Conservation (phyloP, 2,329 filamentous ascomycete species). For the Dactylellina drechsleri region DNA sequence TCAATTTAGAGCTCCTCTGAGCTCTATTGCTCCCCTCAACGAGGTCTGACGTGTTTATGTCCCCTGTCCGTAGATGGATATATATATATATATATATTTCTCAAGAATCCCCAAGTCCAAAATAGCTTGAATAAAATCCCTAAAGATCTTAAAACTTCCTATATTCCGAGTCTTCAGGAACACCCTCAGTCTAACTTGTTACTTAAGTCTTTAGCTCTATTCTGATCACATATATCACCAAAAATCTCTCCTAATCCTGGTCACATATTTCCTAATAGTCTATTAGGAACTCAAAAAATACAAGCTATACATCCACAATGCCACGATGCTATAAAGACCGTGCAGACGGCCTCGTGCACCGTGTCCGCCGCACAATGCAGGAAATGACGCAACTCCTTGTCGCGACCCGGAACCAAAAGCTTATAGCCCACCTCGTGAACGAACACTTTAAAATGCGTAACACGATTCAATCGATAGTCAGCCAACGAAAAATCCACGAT, state of each 20-base stretch:
- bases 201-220: too few relatives aligned
- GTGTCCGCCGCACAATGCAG: slow-evolving; percentile 1
- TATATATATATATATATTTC: not conserved
- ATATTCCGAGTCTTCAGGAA: not conserved
- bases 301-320: not conserved
- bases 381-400: slow-evolving; percentile 12
- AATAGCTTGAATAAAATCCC: not conserved
- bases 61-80: not conserved
- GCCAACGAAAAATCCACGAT: not conserved
- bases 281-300: not conserved
- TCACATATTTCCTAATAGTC: not conserved
- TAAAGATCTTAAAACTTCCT: too few relatives aligned
- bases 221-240: not conserved
- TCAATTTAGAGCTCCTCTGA: too few relatives aligned
- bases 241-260: not conserved
- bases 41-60: too few relatives aligned
- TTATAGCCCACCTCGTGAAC: not conserved
- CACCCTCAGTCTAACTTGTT: not conserved
- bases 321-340: slow-evolving; percentile 18
- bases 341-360: not conserved
- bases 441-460: slow-evolving; percentile 21
- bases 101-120: not conserved
- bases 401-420: not conserved
- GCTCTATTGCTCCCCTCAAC: too few relatives aligned
- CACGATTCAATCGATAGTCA: slow-evolving; percentile 1